Percentiles rank a stretch among this genome's conserved stretches.
Evolutionary conservation across 257 asterid genomes (phyloP).

Genomic region (Craterostigma plantagineum): DNA sequence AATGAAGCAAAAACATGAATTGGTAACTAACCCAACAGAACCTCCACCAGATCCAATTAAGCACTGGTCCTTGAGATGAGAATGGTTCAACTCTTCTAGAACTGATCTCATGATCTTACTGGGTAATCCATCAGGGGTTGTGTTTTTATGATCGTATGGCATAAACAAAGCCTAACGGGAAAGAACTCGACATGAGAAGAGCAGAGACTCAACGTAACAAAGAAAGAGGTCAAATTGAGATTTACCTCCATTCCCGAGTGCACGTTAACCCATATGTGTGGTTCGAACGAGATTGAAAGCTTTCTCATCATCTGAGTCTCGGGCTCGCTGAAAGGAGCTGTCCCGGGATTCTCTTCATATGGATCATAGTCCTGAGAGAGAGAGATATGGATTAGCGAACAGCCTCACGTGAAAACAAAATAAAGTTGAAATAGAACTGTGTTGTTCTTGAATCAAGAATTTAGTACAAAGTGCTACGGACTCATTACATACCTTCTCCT

Average conservation of each 20-base stretch:
- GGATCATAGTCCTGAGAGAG: conserved; percentile 88
- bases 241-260: conserved; percentile 99
- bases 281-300: conserved; percentile 65
- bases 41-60: conserved; percentile 97
- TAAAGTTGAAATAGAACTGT: neutral
- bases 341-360: conserved; percentile 86
- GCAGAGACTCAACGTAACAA: neutral
- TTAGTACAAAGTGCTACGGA: neutral
- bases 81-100: conserved; percentile 74
- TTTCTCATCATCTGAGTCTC: conserved; percentile 88
- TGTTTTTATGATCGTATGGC: conserved; percentile 98
- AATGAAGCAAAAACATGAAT: neutral
- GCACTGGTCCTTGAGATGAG: conserved; percentile 70
- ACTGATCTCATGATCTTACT: conserved; percentile 63
- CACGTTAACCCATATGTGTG: conserved; percentile 96
- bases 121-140: conserved; percentile 76
- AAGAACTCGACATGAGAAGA: neutral
- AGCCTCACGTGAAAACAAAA: neutral
- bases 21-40: conserved; percentile 66
- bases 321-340: conserved; percentile 88
- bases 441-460: neutral
- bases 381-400: conserved; percentile 4
- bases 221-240: conserved; percentile 7
- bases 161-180: conserved; percentile 65
- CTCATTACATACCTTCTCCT: conserved; percentile 56